phyloP scores from a whole-genome alignment of 805 yeast species.

The Clavispora fructus region DNA sequence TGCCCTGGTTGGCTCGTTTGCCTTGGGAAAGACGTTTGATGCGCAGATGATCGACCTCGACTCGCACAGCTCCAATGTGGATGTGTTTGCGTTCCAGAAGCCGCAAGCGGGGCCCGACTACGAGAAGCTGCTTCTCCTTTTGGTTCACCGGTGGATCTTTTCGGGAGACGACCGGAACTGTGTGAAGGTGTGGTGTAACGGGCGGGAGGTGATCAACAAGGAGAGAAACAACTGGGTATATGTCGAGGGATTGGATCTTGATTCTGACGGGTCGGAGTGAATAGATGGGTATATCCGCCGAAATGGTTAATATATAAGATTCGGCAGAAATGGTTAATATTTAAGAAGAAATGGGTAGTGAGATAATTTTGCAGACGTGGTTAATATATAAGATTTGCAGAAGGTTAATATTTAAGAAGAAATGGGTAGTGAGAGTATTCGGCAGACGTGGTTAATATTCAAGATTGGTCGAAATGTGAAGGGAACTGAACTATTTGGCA shows the following conservation, averaged over 20 bases:
- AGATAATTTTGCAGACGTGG: too few relatives aligned
- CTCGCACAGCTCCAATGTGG: conserved; percentile 54
- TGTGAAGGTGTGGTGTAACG: conserved; percentile 75
- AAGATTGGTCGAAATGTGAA: too few relatives aligned
- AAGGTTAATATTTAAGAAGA: too few relatives aligned
- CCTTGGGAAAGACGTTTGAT: conserved; percentile 77
- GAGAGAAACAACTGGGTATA: conserved; percentile 6
- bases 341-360: too few relatives aligned
- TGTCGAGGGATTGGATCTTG: conserved; percentile 1
- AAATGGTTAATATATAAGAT: too few relatives aligned
- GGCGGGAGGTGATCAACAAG: conserved; percentile 53
- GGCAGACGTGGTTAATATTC: too few relatives aligned
- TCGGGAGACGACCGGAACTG: conserved; percentile 93
- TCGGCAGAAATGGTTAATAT: too few relatives aligned
- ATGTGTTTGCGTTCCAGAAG: conserved; percentile 71
- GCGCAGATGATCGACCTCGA: conserved; percentile 69
- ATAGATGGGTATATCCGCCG: too few relatives aligned
- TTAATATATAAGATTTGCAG: too few relatives aligned
- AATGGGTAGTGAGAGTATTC: too few relatives aligned
- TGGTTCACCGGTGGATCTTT: conserved; percentile 86
- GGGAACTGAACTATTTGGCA: too few relatives aligned
- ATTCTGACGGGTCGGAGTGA: neutral
- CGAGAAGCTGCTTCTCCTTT: conserved; percentile 41
- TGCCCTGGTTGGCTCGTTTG: conserved; percentile 61
- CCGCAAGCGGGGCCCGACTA: conserved; percentile 23